Percentiles rank a stretch among this genome's conserved stretches.
phyloP scores from a whole-genome alignment of 2,329 filamentous ascomycete species.

The Arthroderma sp. region DNA sequence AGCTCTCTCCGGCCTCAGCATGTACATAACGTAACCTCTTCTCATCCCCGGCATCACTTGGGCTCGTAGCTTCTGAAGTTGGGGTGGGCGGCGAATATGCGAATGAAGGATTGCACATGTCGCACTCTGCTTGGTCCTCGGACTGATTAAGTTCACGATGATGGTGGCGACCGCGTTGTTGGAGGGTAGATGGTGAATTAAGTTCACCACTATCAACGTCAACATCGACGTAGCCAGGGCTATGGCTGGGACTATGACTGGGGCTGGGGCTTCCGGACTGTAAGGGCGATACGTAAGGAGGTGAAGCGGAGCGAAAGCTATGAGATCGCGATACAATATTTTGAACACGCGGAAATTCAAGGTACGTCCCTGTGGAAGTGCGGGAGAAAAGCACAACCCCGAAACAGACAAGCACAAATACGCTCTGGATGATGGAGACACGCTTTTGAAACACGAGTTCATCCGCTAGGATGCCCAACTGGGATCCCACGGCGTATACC shows the following conservation, averaged over 20 bases:
- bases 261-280: conserved; percentile 24
- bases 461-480: conserved; percentile 82
- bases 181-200: neutral
- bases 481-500: conserved; percentile 63
- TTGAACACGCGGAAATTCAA: conserved; percentile 34
- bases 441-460: conserved; percentile 75
- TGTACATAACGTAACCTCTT: conserved; percentile 8
- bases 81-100: conserved; percentile 29
- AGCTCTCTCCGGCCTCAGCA: neutral
- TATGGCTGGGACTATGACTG: conserved; percentile 2
- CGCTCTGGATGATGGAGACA: conserved; percentile 83
- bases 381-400: conserved; percentile 67
- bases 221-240: no score
- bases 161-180: neutral
- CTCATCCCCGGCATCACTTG: conserved; percentile 12
- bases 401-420: conserved; percentile 74
- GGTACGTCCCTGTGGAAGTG: conserved; percentile 29
- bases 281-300: conserved; percentile 20
- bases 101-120: conserved; percentile 18
- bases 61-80: conserved; percentile 16
- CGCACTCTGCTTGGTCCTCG: conserved; percentile 4
- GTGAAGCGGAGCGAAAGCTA: conserved; percentile 27
- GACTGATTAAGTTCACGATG: neutral
- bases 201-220: neutral
- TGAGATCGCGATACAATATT: conserved; percentile 34